Base-by-base conservation (phyloP, 352 stramenopile species). In the Phytopythium cucurbitacearum region DNA sequence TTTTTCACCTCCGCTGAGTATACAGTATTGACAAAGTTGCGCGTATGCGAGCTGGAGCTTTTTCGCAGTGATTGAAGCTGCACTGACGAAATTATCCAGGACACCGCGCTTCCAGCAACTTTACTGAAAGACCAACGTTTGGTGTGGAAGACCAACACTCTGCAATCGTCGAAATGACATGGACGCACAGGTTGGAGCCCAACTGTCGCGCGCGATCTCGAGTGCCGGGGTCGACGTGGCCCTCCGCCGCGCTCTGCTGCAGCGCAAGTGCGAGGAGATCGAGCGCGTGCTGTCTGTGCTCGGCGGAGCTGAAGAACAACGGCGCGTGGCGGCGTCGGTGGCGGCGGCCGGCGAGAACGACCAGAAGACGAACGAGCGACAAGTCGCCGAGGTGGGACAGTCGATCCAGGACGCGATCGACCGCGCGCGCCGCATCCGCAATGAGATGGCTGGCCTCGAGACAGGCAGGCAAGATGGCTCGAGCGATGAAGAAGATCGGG, bases 351-450 rank as follows among this genome's bases (percentile, higher is more conserved):
- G 34, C 11, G 40, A 62, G 64, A 34, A 28, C 2, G 35, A 54
- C 36, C 43, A 51, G 55, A 55, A 58, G 36, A 48, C 32, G 34
- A 49, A 8, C 38, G 40, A 40, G 33, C 43, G 39, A 36, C 53
- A 61, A 48, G 53, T 66, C 34, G 40, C 40, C 38, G 56, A 76
- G 36, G 47, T 74, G 37, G 62, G 67, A 12, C 56, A 68, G 48
- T 64, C 77, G 43, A 70, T 87, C 36, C 50, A 73, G n/a, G 62
- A 73, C 36, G 76, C 70, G 13, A 81, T 87, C 38, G 56, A 57
- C 45, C 71, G 72, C 35, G 73, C 76, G 7, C 62, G 78, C 12
- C 60, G 49, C 51, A 60, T 76, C 40, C 63, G 65, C 12, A 40
- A 48, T 11, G 47, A 65, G 44, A 21, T 77, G 7, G 32, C 40